Base-by-base conservation (phyloP, 176 grass and related monocot species). In the Juncus effusus region DNA sequence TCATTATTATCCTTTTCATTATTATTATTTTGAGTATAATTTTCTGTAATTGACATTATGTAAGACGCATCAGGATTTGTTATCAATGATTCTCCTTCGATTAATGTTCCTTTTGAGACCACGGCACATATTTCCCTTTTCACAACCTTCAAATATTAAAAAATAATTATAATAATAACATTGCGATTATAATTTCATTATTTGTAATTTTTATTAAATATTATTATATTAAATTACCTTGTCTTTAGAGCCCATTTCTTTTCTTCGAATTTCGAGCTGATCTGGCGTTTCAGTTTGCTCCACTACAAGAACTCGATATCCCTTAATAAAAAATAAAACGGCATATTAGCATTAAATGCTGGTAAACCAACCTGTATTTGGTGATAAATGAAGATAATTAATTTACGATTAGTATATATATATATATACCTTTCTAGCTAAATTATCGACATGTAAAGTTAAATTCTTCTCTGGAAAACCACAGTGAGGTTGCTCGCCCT, bases 401-500 rank as follows among this genome's bases (percentile, higher is more conserved):
- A 51, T 42, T 52, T 14, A 69, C 44, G 78, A 12, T 40, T 67
- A 65, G 56, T 67, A 38, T 62, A n/a, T 49, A 19, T 7, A 67
- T 14, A 59, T 54, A 13, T 52, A 57, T 35, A 97, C 93, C 85
- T 97, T 97, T 80, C 86, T 80, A 77, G 93, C 80, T 79, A 97
- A 81, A 72, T 91, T 97, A 75, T 97, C 93, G 75, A 89, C 85
- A 89, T 91, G 88, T 67, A 84, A 42, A 73, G 88, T 62, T 69
- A 86, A 81, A 74, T 97, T 97, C 82, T 96, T 97, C 75, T 97
- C 93, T 37, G 93, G 93, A 64, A 97, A 97, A 16, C 88, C 93
- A 84, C 93, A 97, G 59, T 97, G 93, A 79, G 93, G 93, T 67
- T 97, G 85, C 52, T 89, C 85, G 59, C 93, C 93, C 93, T 97